phyloP scores from a whole-genome alignment of 1,139 yeast species.

The Yamadazyma taylorii region DNA sequence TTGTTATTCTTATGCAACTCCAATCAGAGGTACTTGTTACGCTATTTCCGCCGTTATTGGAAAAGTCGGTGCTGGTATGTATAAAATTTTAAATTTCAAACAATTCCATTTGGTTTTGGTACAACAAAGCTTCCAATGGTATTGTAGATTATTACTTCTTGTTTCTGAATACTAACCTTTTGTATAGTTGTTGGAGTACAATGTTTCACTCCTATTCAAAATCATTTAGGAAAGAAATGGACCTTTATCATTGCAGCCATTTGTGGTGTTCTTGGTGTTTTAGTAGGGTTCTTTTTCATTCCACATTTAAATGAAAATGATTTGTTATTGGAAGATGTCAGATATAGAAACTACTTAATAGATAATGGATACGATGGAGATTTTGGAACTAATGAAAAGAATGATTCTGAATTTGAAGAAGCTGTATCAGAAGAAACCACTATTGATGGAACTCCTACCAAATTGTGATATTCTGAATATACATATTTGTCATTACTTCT shows the following conservation, averaged over 20 bases:
- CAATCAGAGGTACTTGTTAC: constrained; percentile 67
- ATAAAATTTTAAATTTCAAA: not conserved
- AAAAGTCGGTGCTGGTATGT: constrained; percentile 41
- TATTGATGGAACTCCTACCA: constrained; percentile 22
- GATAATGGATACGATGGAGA: constrained; percentile 68
- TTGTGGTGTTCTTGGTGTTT: constrained; percentile 66
- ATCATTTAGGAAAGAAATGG: constrained; percentile 31
- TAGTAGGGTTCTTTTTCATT: constrained; percentile 58
- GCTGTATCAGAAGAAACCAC: constrained; percentile 22
- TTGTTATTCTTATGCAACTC: constrained; percentile 72
- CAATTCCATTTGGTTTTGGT: too few relatives aligned
- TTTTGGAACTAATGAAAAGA: constrained; percentile 47
- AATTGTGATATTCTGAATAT: too few relatives aligned
- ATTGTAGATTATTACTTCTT: too few relatives aligned
- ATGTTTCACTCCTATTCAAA: constrained; percentile 44
- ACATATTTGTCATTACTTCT: too few relatives aligned
- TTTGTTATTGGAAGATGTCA: constrained; percentile 62
- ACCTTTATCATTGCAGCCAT: constrained; percentile 64
- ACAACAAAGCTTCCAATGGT: too few relatives aligned
- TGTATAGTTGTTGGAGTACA: constrained; percentile 39
- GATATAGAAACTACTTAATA: constrained; percentile 59
- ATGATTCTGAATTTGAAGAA: constrained; percentile 16
- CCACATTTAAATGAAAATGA: constrained; percentile 72
- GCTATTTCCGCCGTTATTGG: constrained; percentile 51
- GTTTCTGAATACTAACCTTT: not conserved